Base-by-base conservation (phyloP, 768 basidiomycete species). In the Mycena latifolia region DNA sequence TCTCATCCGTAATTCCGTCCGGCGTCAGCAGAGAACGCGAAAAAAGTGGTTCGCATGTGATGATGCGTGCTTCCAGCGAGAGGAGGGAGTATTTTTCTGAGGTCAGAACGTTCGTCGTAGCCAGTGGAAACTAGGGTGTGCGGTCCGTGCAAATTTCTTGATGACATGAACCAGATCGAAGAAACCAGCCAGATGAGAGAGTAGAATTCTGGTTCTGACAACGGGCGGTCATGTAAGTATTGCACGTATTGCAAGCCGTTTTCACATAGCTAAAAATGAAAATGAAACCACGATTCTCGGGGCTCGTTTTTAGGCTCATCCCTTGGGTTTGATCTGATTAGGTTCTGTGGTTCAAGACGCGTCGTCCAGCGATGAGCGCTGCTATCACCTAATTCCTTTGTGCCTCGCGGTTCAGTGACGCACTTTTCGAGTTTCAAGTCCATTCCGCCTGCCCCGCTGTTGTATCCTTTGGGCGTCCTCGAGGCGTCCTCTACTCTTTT, bases 201-300 rank as follows among this genome's bases (percentile, higher is more conserved):
- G 41, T 43, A 43, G 41, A 43, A 22, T 53, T 53, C 31, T 53
- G 18, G 51, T 53, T 53, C 51, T 53, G 51, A 37, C 37, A 3
- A 37, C 8, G 7, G 37, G 37, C 37, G 37, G 51, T 35, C 51
- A 33, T 53, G 24, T 37, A 55, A 55, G 53, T 39, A 55, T 55
- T 55, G 22, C 22, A 55, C 39, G 53, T 37, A 55, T 55, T 55
- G 53, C 53, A 55, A 55, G 53, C 53, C 35, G 22, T 54, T 54
- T 54, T 54, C 53, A 54, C 35, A 54, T 54, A 37, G 53, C 24
- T 54, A 54, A 54, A 39, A 41, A 39, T 41, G 18, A 55, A 55
- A 55, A 41, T 43, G 54, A 55, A 55, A 55, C 37, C 37, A 37
- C 37, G 37, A 37, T 17, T 37, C 37, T 37, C 37, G 37, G 37